Evolutionary conservation across 345 rosid genomes (phyloP).

Genomic region (Eucalyptus leucophloia): DNA sequence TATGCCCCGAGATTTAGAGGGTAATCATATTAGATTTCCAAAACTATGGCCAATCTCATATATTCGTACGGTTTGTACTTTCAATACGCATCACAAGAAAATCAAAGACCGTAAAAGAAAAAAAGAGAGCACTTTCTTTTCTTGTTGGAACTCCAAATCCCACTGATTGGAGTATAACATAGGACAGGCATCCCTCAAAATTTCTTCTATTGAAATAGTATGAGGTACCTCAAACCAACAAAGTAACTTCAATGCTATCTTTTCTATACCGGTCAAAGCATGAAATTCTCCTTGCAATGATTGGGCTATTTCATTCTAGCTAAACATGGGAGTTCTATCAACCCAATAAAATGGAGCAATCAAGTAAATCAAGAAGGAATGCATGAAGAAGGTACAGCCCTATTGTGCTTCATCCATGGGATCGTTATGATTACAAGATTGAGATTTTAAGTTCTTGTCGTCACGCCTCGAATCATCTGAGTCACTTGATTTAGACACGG

Average conservation of each 20-base stretch:
- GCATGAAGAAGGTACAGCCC: not conserved
- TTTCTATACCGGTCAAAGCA: not conserved
- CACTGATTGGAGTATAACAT: not conserved
- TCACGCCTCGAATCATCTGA: conserved; percentile 18
- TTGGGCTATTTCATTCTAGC: not conserved
- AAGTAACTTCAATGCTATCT: not conserved
- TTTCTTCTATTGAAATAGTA: not conserved
- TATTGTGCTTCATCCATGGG: conserved; percentile 53
- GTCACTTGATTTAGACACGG: conserved; percentile 25
- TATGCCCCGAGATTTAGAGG: not conserved
- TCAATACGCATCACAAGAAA: not conserved
- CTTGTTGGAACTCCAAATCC: not conserved
- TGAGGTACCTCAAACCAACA: not conserved
- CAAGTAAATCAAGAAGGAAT: not conserved
- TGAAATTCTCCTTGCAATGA: not conserved
- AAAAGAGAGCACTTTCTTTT: not conserved
- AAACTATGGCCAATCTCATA: not conserved
- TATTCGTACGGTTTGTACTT: not conserved
- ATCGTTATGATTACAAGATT: conserved; percentile 22
- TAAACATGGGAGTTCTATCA: not conserved
- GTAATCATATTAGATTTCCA: not conserved
- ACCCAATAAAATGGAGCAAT: not conserved
- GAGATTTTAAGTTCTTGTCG: conserved; percentile 25
- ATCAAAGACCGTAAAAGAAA: not conserved
- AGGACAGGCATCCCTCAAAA: not conserved